Evolutionary conservation across 2,329 filamentous ascomycete genomes (phyloP).

Genomic region (Elsinoe necatrix): DNA sequence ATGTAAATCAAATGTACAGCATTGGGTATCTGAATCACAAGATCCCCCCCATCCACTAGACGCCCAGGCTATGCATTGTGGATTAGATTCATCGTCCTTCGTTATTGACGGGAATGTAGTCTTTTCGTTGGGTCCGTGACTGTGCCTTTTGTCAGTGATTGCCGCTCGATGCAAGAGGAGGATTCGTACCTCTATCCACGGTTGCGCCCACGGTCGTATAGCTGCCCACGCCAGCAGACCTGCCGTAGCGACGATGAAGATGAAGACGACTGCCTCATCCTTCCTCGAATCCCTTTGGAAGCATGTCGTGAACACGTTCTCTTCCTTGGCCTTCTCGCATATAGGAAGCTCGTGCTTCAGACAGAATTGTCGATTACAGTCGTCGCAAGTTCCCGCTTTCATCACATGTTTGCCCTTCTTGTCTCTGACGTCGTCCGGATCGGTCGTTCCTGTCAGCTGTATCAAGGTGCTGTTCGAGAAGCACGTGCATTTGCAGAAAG

Average conservation of each 20-base stretch:
- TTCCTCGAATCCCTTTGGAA: constrained; percentile 62
- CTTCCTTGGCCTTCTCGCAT: constrained; percentile 54
- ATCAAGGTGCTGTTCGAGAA: constrained; percentile 61
- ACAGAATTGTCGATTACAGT: constrained; percentile 61
- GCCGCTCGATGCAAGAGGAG: neutral
- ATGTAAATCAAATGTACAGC: constrained; percentile 19
- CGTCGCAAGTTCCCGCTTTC: constrained; percentile 48
- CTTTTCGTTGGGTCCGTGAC: constrained; percentile 22
- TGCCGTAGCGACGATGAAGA: constrained; percentile 57
- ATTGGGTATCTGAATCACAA: constrained; percentile 10
- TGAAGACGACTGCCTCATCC: constrained; percentile 56
- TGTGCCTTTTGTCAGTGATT: neutral
- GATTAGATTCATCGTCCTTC: constrained; percentile 15
- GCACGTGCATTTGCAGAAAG: constrained; percentile 66
- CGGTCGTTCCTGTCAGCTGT: constrained; percentile 44
- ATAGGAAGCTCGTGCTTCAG: constrained; percentile 53
- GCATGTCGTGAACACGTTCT: constrained; percentile 58
- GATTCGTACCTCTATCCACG: constrained; percentile 45
- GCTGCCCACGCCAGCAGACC: constrained; percentile 53
- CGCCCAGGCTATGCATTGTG: constrained; percentile 8
- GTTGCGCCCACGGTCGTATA: constrained; percentile 51
- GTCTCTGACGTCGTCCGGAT: constrained; percentile 16
- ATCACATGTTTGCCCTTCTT: constrained; percentile 19
- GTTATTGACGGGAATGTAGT: constrained; percentile 41
- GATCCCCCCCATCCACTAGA: neutral